These are phyloP conservation scores for Trichoderma gracile DNA, from an alignment of 2,329 filamentous ascomycete genomes.

Conservation along the genomic window DNA sequence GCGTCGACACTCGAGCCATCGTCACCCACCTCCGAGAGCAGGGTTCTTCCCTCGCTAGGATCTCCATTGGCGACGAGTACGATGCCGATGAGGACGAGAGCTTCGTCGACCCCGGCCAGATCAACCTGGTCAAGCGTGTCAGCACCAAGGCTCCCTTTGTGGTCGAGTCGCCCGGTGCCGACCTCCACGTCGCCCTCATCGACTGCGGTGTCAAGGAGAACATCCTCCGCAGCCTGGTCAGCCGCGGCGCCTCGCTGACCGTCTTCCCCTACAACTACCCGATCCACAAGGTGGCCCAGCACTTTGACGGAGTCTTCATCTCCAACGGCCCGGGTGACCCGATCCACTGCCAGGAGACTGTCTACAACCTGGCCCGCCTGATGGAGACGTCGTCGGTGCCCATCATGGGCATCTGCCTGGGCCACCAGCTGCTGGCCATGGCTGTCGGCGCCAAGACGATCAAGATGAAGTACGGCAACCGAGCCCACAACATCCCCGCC, in stretches of 20 bases:
- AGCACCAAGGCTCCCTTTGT: slow-evolving; percentile 99
- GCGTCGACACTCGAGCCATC: slow-evolving; percentile 94
- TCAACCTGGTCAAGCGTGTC: slow-evolving; percentile 93
- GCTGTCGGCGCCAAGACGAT: slow-evolving; percentile 85
- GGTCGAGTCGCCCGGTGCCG: slow-evolving; percentile 78
- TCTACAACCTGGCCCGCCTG: slow-evolving; percentile 85
- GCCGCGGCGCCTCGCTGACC: slow-evolving; percentile 87
- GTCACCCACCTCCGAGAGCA: slow-evolving; percentile 95
- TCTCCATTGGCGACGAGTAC: slow-evolving; percentile 95
- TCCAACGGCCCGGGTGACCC: slow-evolving; percentile 98
- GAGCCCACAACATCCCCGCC: slow-evolving; percentile 96
- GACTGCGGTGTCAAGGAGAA: slow-evolving; percentile 99
- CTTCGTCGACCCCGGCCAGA: slow-evolving; percentile 91
- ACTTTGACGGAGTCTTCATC: slow-evolving; percentile 99
- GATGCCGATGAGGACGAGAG: slow-evolving; percentile 97
- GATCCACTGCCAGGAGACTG: slow-evolving; percentile 91
- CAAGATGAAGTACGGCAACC: slow-evolving; percentile 99
- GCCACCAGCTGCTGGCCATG: slow-evolving; percentile 91
- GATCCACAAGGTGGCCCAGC: slow-evolving; percentile 95
- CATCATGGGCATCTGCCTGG: slow-evolving; percentile 96
- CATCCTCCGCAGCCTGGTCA: slow-evolving; percentile 91
- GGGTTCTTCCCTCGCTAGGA: slow-evolving; percentile 91
- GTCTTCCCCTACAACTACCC: slow-evolving; percentile 96
- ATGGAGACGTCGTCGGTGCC: slow-evolving; percentile 91
- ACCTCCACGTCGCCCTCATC: slow-evolving; percentile 88